Evolutionary conservation across 768 basidiomycete species (phyloP), one percentile per base, ranked within the genome.

Genomic region (Russula emetica): DNA sequence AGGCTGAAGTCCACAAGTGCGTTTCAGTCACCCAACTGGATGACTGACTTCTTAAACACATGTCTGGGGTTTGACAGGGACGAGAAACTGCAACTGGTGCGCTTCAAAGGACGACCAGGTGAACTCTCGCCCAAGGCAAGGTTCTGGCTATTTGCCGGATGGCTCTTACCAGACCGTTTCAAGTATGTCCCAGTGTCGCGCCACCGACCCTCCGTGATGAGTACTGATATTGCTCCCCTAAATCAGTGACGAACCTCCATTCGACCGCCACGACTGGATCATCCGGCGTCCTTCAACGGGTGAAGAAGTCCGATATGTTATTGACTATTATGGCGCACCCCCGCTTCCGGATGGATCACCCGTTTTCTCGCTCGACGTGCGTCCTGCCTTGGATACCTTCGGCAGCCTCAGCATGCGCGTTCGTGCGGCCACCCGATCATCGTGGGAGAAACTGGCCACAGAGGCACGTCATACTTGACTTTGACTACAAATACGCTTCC

Each of bases 271-370:
- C 73, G 97, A 99, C 77, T 99, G 97, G 97, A 76, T 97, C 58
- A 82, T 99, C 59, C 88, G 88, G 34, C 86, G 96, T 57, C 85
- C 87, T 36, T 78, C 78, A 45, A 86, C 88, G 1, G 86, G 90
- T 20, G 84, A 90, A 69, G 89, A 93, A 75, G 87, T 93, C 57
- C 89, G 92, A 72, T 96, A 99, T 75, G 90, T 99, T 53, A 98
- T 99, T 70, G 97, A 99, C 78, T 99, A 99, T 76, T 98, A 98
- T 75, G 90, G 92, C 53, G 94, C 93, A 0, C 92, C 95, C 1
- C 85, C 90, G 2, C 87, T 95, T 60, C 80, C 85, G 9, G 90
- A 97, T 68, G 96, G 96, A 9, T 90, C 90, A 51, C 97, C 97
- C 20, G 94, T 95, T 7, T 98, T 98, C 76, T 88, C 88, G 9